Evolutionary conservation across 176 grass and related monocot genomes (phyloP).

Genomic region (Lolium multiflorum): DNA sequence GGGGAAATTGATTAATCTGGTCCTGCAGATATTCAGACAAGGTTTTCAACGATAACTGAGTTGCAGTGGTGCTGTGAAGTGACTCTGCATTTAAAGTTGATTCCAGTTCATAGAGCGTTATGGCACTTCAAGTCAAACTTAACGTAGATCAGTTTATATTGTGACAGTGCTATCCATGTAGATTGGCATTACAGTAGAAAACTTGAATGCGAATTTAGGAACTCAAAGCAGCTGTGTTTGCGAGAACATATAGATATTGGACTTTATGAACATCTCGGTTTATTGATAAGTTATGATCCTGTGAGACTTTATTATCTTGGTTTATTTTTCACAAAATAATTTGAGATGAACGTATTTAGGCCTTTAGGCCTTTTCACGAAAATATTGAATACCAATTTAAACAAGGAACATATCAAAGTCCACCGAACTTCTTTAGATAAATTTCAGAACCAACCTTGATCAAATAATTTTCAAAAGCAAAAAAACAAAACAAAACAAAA

Average conservation of each 20-base stretch:
- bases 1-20: constrained; percentile 29
- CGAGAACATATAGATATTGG: neutral
- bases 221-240: neutral
- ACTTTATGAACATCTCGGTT: too few relatives aligned
- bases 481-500: too few relatives aligned
- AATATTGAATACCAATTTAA: too few relatives aligned
- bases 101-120: constrained; percentile 26
- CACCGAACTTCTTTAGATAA: too few relatives aligned
- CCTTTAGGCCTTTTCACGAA: too few relatives aligned
- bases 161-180: constrained; percentile 12
- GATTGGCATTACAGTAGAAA: constrained; percentile 21
- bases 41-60: constrained; percentile 1
- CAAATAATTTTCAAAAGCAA: too few relatives aligned
- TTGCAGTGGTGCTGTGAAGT: constrained; percentile 25
- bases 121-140: constrained; percentile 33
- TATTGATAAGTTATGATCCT: too few relatives aligned
- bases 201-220: neutral
- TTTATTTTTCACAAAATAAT: too few relatives aligned
- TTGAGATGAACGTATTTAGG: too few relatives aligned
- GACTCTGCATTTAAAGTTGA: constrained; percentile 15
- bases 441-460: too few relatives aligned
- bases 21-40: neutral
- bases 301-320: too few relatives aligned
- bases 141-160: neutral
- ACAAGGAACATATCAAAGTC: too few relatives aligned